Percentiles rank a stretch among this genome's conserved stretches.
Evolutionary conservation across 1,284 basidiomycete species (phyloP).

Genomic region (Phenoliferia sp.): DNA sequence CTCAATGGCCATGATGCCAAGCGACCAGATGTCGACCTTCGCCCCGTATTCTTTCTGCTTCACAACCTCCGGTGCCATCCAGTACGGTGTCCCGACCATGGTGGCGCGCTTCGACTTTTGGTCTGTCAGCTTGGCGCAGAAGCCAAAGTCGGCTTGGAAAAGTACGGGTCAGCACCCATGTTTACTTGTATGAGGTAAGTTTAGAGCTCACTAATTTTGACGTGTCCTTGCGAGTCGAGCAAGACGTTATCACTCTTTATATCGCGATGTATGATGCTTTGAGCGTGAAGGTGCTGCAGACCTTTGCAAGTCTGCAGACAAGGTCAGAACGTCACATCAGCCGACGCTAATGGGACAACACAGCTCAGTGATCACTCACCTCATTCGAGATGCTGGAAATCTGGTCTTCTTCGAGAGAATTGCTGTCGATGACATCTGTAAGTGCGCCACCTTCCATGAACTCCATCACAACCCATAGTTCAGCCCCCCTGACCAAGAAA

Average conservation of each 20-base stretch:
- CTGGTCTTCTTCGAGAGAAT: slow-evolving; percentile 94
- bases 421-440: slow-evolving; percentile 64
- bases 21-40: slow-evolving; percentile 91
- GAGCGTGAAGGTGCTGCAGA: slow-evolving; percentile 89
- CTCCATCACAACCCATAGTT: slow-evolving; percentile 98
- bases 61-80: slow-evolving; percentile 99
- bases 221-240: slow-evolving; percentile 88
- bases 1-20: slow-evolving; percentile 88
- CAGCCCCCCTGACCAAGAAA: slow-evolving; percentile 78
- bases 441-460: slow-evolving; percentile 55
- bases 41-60: slow-evolving; percentile 99
- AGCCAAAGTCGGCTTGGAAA: slow-evolving; percentile 81
- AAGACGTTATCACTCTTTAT: slow-evolving; percentile 98
- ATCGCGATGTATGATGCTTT: slow-evolving; percentile 95
- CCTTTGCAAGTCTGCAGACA: too few relatives aligned
- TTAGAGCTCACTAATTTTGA: slow-evolving; percentile 33
- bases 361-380: too few relatives aligned
- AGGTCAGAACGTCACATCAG: too few relatives aligned
- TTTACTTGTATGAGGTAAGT: neutral
- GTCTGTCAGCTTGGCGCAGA: slow-evolving; percentile 89
- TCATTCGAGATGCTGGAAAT: slow-evolving; percentile 95
- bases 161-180: neutral
- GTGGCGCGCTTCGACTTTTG: neutral
- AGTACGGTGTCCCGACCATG: slow-evolving; percentile 58
- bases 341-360: too few relatives aligned